Percentiles rank a stretch among this genome's conserved stretches.
phyloP scores from a whole-genome alignment of 441 rosid species.

The Cnidoscolus chayamansa region DNA sequence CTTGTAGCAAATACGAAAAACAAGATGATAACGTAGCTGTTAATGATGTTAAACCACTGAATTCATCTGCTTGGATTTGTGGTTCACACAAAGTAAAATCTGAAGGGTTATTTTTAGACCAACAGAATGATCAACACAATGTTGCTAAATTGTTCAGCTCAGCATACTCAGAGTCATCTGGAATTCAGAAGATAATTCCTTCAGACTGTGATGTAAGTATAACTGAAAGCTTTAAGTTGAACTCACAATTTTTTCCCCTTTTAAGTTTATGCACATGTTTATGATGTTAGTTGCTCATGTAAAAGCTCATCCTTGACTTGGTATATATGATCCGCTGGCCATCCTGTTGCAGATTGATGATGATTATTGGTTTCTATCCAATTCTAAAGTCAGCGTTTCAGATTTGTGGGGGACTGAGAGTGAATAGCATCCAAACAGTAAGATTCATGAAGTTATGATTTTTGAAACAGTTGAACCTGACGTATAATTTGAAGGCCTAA shows the following conservation, averaged over 20 bases:
- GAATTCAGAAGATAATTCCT: conserved; percentile 56
- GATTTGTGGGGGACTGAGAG: conserved; percentile 44
- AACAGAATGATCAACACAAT: conserved; percentile 16
- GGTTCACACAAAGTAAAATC: conserved; percentile 24
- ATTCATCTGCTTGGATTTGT: conserved; percentile 24
- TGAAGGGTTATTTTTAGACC: conserved; percentile 24
- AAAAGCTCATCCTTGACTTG: not conserved
- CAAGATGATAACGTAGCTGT: conserved; percentile 34
- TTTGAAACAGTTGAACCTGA: not conserved
- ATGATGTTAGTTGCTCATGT: not conserved
- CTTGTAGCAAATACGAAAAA: conserved; percentile 46
- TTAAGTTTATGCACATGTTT: not conserved
- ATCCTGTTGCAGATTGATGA: conserved; percentile 44
- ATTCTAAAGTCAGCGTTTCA: conserved; percentile 48
- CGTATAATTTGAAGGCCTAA: conserved; percentile 8
- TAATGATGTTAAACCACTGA: conserved; percentile 25
- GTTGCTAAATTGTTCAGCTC: conserved; percentile 16
- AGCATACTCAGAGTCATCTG: conserved; percentile 23
- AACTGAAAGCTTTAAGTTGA: conserved; percentile 8
- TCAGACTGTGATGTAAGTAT: conserved; percentile 55
- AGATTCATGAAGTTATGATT: not conserved
- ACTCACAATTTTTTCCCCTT: not conserved
- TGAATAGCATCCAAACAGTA: conserved; percentile 8
- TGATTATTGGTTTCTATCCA: conserved; percentile 75
- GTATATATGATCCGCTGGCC: conserved; percentile 2